These are phyloP conservation scores for Echeveria elegans DNA, from an alignment of 164 flowering plant species.

Conservation along the genomic window DNA sequence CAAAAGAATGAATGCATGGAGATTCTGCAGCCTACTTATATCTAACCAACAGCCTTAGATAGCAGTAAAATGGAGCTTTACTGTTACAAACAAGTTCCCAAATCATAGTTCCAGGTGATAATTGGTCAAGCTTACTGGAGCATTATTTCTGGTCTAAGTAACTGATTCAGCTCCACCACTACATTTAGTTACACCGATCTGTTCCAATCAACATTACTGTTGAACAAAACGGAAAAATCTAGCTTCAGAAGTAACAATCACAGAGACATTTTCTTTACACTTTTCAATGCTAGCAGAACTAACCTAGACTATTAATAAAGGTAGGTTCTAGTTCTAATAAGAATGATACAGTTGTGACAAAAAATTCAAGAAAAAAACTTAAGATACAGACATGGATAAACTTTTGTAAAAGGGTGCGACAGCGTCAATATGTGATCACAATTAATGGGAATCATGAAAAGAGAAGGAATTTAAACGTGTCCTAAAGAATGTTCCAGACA, in stretches of 20 bases:
- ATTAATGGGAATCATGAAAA: neutral
- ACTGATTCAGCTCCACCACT: constrained; percentile 1
- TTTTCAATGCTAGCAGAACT: neutral
- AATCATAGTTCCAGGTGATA: neutral
- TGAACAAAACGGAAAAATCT: neutral
- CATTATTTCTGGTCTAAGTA: constrained; percentile 1
- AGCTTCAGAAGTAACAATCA: neutral
- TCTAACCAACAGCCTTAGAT: neutral
- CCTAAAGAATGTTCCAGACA: neutral
- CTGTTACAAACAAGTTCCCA: neutral
- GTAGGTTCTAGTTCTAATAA: neutral
- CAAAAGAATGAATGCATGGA: constrained; percentile 1
- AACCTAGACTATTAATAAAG: neutral
- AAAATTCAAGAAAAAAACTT: neutral
- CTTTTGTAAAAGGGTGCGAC: neutral
- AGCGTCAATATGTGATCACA: neutral
- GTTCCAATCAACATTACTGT: neutral
- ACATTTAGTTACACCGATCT: neutral
- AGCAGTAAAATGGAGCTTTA: neutral
- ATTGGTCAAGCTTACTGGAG: neutral
- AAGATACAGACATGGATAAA: neutral
- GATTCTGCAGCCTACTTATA: neutral
- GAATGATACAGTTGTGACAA: neutral
- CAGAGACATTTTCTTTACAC: neutral
- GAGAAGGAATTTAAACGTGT: constrained; percentile 4